A percentile compares a stretch with the other conserved stretches of the same genome.
Evolutionary conservation across 106 monocot species (phyloP).

Genomic region (Xerophyta viscosa): DNA sequence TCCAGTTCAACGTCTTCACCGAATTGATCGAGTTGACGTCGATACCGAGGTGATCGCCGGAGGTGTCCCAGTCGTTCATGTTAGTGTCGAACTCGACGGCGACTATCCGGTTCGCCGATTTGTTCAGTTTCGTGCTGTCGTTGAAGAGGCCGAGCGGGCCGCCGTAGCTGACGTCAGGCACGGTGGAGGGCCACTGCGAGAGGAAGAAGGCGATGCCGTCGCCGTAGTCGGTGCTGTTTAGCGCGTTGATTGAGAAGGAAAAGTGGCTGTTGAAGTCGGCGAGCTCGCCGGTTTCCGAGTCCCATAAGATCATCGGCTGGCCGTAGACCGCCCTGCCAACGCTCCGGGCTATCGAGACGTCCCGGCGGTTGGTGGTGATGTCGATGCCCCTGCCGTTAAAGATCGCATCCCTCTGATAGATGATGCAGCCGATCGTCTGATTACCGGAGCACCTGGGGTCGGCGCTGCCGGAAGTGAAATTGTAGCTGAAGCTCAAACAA

Average conservation of each 20-base stretch:
- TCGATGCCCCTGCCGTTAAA: too few species aligned
- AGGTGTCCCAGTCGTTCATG: constrained; percentile 42
- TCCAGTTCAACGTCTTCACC: constrained; percentile 12
- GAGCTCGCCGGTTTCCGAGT: constrained; percentile 18
- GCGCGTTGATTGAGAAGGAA: constrained; percentile 41
- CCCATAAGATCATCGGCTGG: constrained; percentile 25
- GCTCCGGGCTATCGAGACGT: too few species aligned
- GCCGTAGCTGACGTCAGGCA: constrained; percentile 34
- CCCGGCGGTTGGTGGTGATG: too few species aligned
- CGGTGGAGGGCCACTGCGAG: constrained; percentile 23
- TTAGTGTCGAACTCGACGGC: constrained; percentile 71
- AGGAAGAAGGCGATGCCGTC: constrained; percentile 86
- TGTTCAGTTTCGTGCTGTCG: background rate
- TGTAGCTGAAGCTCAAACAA: too few species aligned
- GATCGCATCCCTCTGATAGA: too few species aligned
- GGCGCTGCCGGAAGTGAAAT: too few species aligned
- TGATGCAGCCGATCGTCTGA: too few species aligned
- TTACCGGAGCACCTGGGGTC: too few species aligned
- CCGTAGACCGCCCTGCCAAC: constrained; percentile 28
- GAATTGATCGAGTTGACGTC: constrained; percentile 40
- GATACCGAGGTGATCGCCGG: constrained; percentile 47
- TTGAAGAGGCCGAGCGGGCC: constrained; percentile 41
- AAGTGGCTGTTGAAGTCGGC: constrained; percentile 58
- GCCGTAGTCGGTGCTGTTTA: constrained; percentile 10
- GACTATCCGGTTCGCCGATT: constrained; percentile 1